Conservation (phyloP, 306 rosid genomes). For the Canavalia ensiformis region DNA sequence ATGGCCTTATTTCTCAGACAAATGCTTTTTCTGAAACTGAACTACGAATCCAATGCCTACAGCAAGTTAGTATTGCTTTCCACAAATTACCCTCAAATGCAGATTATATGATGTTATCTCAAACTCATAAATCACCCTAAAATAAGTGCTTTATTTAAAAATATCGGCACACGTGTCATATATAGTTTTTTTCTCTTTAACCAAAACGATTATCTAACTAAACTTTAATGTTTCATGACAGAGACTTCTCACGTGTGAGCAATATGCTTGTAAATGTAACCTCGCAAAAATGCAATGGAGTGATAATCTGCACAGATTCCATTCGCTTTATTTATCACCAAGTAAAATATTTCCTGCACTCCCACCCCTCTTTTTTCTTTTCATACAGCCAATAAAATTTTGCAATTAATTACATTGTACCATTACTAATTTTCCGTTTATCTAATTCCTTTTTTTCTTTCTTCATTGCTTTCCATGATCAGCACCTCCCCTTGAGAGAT, state of each 20-base stretch:
- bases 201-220: background rate
- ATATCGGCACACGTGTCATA: background rate
- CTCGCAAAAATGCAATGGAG: slow-evolving; percentile 59
- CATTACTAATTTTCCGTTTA: background rate
- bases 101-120: background rate
- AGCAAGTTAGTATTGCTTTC: slow-evolving; percentile 59
- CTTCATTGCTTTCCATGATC: slow-evolving; percentile 33
- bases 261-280: slow-evolving; percentile 61
- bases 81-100: background rate
- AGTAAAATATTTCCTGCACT: slow-evolving; percentile 51
- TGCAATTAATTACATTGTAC: background rate
- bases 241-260: slow-evolving; percentile 71
- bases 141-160: background rate
- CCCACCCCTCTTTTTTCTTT: slow-evolving; percentile 26
- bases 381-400: background rate
- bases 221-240: slow-evolving; percentile 41
- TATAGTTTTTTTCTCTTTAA: background rate
- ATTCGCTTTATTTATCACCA: slow-evolving; percentile 62
- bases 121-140: background rate
- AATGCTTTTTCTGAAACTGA: slow-evolving; percentile 65
- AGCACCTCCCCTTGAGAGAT: slow-evolving; percentile 40
- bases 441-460: background rate
- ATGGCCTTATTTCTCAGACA: slow-evolving; percentile 61
- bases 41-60: slow-evolving; percentile 67
- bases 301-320: slow-evolving; percentile 58